These are phyloP conservation scores for Kwoniella pini DNA, from an alignment of 768 basidiomycete genomes.

Conservation along the genomic window DNA sequence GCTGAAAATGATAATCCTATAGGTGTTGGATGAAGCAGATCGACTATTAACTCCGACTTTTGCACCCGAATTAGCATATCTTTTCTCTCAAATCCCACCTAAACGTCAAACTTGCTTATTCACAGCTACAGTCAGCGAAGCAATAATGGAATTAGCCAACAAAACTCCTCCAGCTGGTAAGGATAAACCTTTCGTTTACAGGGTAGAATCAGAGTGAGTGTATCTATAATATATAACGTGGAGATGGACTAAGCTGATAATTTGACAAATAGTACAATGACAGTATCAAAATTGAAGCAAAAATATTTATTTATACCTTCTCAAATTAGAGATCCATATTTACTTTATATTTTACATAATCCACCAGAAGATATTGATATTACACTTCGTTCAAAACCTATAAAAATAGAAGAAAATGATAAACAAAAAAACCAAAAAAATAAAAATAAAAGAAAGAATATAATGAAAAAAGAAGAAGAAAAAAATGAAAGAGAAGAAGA, in stretches of 20 bases:
- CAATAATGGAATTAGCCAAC: slow-evolving; percentile 75
- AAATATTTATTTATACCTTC: slow-evolving; percentile 89
- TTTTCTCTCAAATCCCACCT: slow-evolving; percentile 75
- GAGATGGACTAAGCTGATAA: too few relatives aligned
- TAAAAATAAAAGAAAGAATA: slow-evolving; percentile 24
- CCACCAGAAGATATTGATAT: slow-evolving; percentile 76
- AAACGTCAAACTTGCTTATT: slow-evolving; percentile 95
- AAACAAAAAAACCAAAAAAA: slow-evolving; percentile 22
- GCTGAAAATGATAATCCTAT: too few relatives aligned
- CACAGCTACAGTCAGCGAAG: slow-evolving; percentile 87
- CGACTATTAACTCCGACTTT: slow-evolving; percentile 86
- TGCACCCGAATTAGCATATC: slow-evolving; percentile 73
- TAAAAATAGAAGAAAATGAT: slow-evolving; percentile 23
- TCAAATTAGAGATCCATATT: slow-evolving; percentile 88
- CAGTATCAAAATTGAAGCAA: slow-evolving; percentile 83
- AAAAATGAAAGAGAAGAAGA: slow-evolving; percentile 57
- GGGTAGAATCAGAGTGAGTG: slow-evolving; percentile 70
- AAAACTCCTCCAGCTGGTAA: slow-evolving; percentile 78
- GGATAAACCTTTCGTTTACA: slow-evolving; percentile 79
- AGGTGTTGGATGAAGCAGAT: slow-evolving; percentile 98
- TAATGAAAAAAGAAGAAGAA: slow-evolving; percentile 60
- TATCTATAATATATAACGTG: too few relatives aligned
- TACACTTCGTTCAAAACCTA: slow-evolving; percentile 59
- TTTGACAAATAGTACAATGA: slow-evolving; percentile 92
- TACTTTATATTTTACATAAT: slow-evolving; percentile 83